Percentiles rank a stretch among this genome's conserved stretches.
These are phyloP conservation scores for Daldinia grandis DNA, from an alignment of 495 filamentous ascomycete genomes.

Conservation along the genomic window DNA sequence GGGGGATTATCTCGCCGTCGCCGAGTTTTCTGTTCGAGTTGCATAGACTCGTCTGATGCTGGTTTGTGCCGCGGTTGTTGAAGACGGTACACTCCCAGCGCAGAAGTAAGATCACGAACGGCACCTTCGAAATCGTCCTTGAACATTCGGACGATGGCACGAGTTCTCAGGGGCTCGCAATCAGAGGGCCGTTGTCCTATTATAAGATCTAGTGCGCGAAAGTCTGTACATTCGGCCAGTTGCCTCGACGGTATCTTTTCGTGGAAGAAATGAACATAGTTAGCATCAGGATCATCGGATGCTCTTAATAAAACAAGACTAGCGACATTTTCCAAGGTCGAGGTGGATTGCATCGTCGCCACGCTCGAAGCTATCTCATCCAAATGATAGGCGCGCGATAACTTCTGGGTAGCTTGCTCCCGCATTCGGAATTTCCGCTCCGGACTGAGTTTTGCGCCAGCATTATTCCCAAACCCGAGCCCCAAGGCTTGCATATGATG, in stretches of 20 bases:
- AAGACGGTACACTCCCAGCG: slow-evolving; percentile 66
- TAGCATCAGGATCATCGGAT: slow-evolving; percentile 69
- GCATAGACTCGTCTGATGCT: slow-evolving; percentile 51
- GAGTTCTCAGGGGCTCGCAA: slow-evolving; percentile 71
- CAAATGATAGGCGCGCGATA: slow-evolving; percentile 75
- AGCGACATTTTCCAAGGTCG: slow-evolving; percentile 81
- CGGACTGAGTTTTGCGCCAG: slow-evolving; percentile 71
- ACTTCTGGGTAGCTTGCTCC: slow-evolving; percentile 77
- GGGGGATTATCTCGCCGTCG: slow-evolving; percentile 62
- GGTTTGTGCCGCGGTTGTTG: slow-evolving; percentile 55
- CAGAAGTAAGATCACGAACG: slow-evolving; percentile 70
- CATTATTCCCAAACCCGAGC: slow-evolving; percentile 65
- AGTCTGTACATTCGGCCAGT: slow-evolving; percentile 74
- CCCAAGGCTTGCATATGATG: slow-evolving; percentile 66
- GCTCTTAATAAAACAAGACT: slow-evolving; percentile 72
- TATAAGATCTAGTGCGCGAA: slow-evolving; percentile 70
- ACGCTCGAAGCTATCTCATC: slow-evolving; percentile 85
- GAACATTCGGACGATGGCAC: slow-evolving; percentile 76
- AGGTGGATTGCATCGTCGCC: slow-evolving; percentile 81
- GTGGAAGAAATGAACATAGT: slow-evolving; percentile 88
- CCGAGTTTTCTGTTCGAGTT: slow-evolving; percentile 47
- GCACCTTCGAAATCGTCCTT: slow-evolving; percentile 77
- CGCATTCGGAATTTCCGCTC: slow-evolving; percentile 79
- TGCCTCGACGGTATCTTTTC: slow-evolving; percentile 84
- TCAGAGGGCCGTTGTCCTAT: slow-evolving; percentile 68